Base-by-base conservation (phyloP, 805 yeast genomes). In the Starmerella geochares region DNA sequence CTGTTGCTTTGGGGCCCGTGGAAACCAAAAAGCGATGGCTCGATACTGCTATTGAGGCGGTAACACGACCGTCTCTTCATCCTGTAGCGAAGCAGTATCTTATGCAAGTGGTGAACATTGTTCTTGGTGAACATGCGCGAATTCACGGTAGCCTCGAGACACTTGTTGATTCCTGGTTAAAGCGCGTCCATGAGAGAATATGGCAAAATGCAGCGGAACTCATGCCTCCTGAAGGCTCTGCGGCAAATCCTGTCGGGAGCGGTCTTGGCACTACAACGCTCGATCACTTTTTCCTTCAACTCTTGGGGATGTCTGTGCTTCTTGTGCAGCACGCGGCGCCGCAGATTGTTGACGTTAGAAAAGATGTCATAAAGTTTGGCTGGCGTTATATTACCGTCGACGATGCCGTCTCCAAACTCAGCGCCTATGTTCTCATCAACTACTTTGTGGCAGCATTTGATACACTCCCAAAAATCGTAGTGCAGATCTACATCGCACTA, bases 321-420 rank as follows among this genome's bases (percentile, higher is more conserved):
- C 67, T 92, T 39, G 76, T 87, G 23, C 80, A 80, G 60, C 76
- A 79, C 66, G 80, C 84, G 1, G 79, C 94, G 0, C 64, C 68
- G 0, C 65, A 72, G 10, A 72, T 86, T 23, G 68, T 75, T 7
- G 82, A 78, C 14, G 73, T 76, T 56, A 73, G 84, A 38, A 90
- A 86, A 61, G 95, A 87, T 58, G 78, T 92, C 38, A 86, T 92
- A 64, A 86, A 86, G 64, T 92, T 87, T 67, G 83, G 87, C 58
- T 92, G 99, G 99, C 84, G 85, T 57, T 84, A 81, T 60, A 81
- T 92, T 61, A 86, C 86, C 58, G 69, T 88, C 28, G 96, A 88
- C 54, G 99, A 92, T 62, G 76, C 80, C 46, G 76, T 87, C 46
- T 78, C 94, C 23, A 92, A 92, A 62, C 95, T 88, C 58, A 85